Conservation (phyloP, 306 rosid genomes). For the Amphicarpaea edgeworthii region DNA sequence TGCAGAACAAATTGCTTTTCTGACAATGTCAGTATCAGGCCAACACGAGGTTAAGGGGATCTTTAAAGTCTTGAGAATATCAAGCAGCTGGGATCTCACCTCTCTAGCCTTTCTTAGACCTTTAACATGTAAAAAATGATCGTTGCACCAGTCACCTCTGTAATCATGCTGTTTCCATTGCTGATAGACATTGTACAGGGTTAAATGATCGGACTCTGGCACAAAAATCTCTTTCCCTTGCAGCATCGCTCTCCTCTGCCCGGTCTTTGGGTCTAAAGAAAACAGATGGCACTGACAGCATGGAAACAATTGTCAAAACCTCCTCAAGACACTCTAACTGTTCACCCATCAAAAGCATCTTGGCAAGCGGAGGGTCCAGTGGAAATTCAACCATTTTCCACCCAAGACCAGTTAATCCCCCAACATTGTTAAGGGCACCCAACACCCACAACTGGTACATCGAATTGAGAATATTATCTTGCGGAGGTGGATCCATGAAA, state of each 20-base stretch:
- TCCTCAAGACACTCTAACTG: slow-evolving; percentile 83
- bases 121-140: slow-evolving; percentile 91
- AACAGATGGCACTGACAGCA: slow-evolving; percentile 98
- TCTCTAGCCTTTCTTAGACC: slow-evolving; percentile 94
- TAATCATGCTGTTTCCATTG: slow-evolving; percentile 98
- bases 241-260: slow-evolving; percentile 98
- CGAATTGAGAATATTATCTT: too few relatives aligned
- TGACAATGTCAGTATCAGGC: slow-evolving; percentile 88
- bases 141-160: slow-evolving; percentile 98
- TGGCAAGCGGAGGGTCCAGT: slow-evolving; percentile 95
- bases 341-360: slow-evolving; percentile 95
- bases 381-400: slow-evolving; percentile 99
- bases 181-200: slow-evolving; percentile 89
- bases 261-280: slow-evolving; percentile 97
- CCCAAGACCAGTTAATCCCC: slow-evolving; percentile 87
- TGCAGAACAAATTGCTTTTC: slow-evolving; percentile 94
- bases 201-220: slow-evolving; percentile 95
- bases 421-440: slow-evolving; percentile 59
- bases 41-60: slow-evolving; percentile 76
- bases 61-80: slow-evolving; percentile 87
- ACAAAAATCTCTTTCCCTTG: slow-evolving; percentile 89
- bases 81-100: slow-evolving; percentile 92
- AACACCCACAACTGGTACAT: too few relatives aligned
- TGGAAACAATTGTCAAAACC: slow-evolving; percentile 91
- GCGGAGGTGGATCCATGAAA: too few relatives aligned